Evolutionary conservation across 2,329 filamentous ascomycete genomes (phyloP).

Genomic region (Diaporthe helianthi): DNA sequence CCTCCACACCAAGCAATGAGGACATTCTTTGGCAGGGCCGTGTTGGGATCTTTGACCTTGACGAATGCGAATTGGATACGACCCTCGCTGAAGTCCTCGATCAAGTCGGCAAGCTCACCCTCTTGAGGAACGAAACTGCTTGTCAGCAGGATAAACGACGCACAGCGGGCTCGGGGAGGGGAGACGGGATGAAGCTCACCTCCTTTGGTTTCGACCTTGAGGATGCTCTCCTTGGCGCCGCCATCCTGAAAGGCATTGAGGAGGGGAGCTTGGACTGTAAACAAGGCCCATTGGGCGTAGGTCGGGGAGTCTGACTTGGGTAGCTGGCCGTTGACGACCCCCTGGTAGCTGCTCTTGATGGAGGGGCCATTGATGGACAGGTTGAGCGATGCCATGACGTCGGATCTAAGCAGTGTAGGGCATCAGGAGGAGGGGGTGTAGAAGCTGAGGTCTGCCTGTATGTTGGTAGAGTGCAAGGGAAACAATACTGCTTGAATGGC

Average conservation of each 20-base stretch:
- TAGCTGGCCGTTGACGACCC: conserved; percentile 61
- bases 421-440: conserved; percentile 28
- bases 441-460: conserved; percentile 6
- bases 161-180: conserved; percentile 10
- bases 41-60: conserved; percentile 96
- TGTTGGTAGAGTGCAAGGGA: background rate
- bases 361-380: conserved; percentile 80
- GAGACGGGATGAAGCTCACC: conserved; percentile 57
- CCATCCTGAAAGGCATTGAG: conserved; percentile 91
- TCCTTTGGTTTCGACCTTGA: conserved; percentile 93
- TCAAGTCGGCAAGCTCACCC: conserved; percentile 86
- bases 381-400: conserved; percentile 78
- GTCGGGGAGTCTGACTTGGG: conserved; percentile 73
- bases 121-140: conserved; percentile 57
- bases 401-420: conserved; percentile 29
- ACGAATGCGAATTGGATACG: conserved; percentile 96
- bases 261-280: conserved; percentile 90
- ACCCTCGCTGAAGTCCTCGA: conserved; percentile 97
- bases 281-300: conserved; percentile 91
- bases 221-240: conserved; percentile 86
- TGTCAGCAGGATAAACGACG: conserved; percentile 34
- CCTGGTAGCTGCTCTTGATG: conserved; percentile 81
- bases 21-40: conserved; percentile 85
- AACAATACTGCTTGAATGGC: background rate
- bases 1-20: conserved; percentile 97